A percentile compares a stretch with the other conserved stretches of the same genome.
These are phyloP conservation scores for Dendrocalamus latiflorus DNA, from an alignment of 202 grass and related monocot genomes.

Conservation along the genomic window DNA sequence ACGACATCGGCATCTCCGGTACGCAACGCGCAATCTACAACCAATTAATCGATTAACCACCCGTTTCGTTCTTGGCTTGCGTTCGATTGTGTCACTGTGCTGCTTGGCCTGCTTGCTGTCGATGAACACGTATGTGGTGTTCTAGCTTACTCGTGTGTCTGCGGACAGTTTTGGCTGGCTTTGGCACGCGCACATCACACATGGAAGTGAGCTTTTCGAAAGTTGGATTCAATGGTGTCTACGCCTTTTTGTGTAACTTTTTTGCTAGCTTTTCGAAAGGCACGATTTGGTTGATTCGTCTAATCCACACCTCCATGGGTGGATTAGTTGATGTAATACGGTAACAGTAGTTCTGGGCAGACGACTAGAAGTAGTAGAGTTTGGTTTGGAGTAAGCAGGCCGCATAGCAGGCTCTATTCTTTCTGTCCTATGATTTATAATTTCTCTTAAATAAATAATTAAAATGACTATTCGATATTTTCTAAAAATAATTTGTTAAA, in stretches of 20 bases:
- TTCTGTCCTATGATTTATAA: too few relatives aligned
- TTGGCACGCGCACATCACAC: neutral
- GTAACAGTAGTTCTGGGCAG: too few relatives aligned
- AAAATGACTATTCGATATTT: too few relatives aligned
- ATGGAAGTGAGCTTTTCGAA: neutral
- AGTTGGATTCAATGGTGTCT: neutral
- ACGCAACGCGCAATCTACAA: neutral
- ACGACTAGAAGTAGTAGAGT: neutral
- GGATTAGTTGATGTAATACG: neutral
- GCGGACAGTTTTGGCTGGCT: too few relatives aligned
- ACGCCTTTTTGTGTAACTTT: constrained; percentile 10
- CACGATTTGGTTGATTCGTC: neutral
- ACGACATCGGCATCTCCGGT: constrained; percentile 98
- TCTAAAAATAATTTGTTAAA: too few relatives aligned
- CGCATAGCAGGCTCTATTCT: too few relatives aligned
- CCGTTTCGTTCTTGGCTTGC: neutral
- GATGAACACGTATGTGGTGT: too few relatives aligned
- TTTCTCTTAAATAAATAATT: too few relatives aligned
- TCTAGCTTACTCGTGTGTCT: too few relatives aligned
- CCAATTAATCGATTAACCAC: neutral
- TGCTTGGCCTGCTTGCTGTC: too few relatives aligned
- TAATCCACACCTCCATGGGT: neutral
- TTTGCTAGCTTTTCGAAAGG: too few relatives aligned
- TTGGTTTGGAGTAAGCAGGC: neutral
- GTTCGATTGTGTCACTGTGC: neutral